phyloP scores from a whole-genome alignment of 2,329 filamentous ascomycete species.

The Westerdykella aurantiaca region DNA sequence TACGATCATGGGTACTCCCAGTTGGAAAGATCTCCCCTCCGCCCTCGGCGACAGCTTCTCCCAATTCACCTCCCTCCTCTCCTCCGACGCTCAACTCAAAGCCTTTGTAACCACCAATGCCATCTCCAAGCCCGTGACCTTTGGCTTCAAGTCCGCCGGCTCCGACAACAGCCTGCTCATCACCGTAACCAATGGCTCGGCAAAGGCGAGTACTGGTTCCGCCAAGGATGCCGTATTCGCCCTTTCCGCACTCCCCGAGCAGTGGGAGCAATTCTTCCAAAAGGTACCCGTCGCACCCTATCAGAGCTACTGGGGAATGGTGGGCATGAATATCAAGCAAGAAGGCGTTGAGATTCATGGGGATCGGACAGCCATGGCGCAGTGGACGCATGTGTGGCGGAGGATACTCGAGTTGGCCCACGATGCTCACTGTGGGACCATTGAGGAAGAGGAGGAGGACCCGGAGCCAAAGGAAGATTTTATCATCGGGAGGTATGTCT shows the following conservation, averaged over 20 bases:
- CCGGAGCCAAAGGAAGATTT: conserved; percentile 36
- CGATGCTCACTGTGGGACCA: conserved; percentile 44
- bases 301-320: conserved; percentile 44
- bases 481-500: conserved; percentile 45
- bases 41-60: conserved; percentile 29
- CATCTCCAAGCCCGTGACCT: conserved; percentile 29
- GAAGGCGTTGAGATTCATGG: conserved; percentile 45
- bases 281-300: conserved; percentile 40
- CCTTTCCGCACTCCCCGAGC: conserved; percentile 40
- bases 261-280: conserved; percentile 45
- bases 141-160: conserved; percentile 33
- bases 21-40: conserved; percentile 30
- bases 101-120: conserved; percentile 33
- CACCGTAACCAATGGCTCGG: conserved; percentile 28
- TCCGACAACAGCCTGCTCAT: conserved; percentile 32
- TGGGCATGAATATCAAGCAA: conserved; percentile 48
- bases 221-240: conserved; percentile 35
- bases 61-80: conserved; percentile 27
- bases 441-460: conserved; percentile 36
- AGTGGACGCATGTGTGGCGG: conserved; percentile 45
- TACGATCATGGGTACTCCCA: conserved; percentile 2
- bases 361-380: conserved; percentile 41
- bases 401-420: conserved; percentile 46
- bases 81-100: conserved; percentile 31
- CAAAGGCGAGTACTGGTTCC: conserved; percentile 21